A percentile compares a stretch with the other conserved stretches of the same genome.
These are phyloP conservation scores for Mycena amicta DNA, from an alignment of 768 basidiomycete species.

Conservation along the genomic window DNA sequence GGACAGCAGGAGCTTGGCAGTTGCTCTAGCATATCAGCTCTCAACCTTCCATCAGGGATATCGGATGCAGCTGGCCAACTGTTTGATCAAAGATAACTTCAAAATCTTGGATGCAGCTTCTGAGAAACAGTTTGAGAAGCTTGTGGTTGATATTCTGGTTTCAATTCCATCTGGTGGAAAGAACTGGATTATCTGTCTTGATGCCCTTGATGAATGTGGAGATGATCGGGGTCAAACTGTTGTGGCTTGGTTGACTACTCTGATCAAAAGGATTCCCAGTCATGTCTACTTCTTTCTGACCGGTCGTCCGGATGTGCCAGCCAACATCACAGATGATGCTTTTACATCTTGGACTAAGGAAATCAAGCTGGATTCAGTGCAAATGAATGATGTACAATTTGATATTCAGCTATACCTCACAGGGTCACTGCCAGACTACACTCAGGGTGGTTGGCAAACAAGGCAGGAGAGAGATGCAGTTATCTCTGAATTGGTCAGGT, in stretches of 20 bases:
- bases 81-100: background rate
- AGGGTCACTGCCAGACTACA: background rate
- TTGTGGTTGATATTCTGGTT: background rate
- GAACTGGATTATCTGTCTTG: background rate
- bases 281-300: slow-evolving; percentile 4
- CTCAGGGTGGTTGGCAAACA: too few species aligned
- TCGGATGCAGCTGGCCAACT: background rate
- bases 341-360: background rate
- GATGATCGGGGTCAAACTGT: background rate
- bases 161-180: background rate
- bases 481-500: background rate
- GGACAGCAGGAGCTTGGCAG: background rate
- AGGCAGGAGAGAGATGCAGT: too few species aligned
- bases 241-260: slow-evolving; percentile 1
- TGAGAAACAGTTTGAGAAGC: background rate
- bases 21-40: slow-evolving; percentile 4
- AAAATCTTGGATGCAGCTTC: background rate
- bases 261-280: background rate
- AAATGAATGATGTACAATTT: background rate
- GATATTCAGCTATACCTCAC: background rate
- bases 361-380: background rate
- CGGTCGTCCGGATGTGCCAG: slow-evolving; percentile 7
- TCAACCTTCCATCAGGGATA: background rate
- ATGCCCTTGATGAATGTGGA: slow-evolving; percentile 10
- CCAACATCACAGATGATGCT: background rate